These are phyloP conservation scores for Leptographium flavum DNA, from an alignment of 2,329 filamentous ascomycete species.

Conservation along the genomic window DNA sequence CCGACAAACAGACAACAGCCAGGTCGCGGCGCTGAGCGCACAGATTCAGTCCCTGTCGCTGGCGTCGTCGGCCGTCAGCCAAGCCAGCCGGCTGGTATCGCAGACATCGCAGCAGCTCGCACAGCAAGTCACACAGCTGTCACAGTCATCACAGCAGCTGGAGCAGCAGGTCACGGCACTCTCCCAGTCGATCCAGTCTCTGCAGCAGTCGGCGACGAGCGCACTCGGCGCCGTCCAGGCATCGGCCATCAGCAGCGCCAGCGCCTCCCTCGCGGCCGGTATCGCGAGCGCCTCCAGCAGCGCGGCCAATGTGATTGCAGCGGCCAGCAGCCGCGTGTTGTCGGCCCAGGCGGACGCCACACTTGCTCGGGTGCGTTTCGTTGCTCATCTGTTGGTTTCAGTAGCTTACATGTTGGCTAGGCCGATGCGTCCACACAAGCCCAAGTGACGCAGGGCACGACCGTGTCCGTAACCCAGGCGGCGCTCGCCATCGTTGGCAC, in stretches of 20 bases:
- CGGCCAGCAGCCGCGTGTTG: constrained; percentile 15
- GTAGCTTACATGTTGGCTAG: constrained; percentile 2
- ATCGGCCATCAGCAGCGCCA: constrained; percentile 16
- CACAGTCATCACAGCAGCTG: constrained; percentile 18
- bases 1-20: constrained; percentile 13
- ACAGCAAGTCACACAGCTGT: constrained; percentile 15
- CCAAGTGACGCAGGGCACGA: constrained; percentile 21
- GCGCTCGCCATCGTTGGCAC: constrained; percentile 27
- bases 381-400: neutral
- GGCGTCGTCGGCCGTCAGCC: constrained; percentile 15
- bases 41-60: constrained; percentile 18
- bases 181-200: constrained; percentile 13
- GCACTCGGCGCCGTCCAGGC: constrained; percentile 12
- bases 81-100: constrained; percentile 16
- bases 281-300: constrained; percentile 16
- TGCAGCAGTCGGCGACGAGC: constrained; percentile 14
- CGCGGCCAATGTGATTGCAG: constrained; percentile 15
- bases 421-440: constrained; percentile 18
- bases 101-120: constrained; percentile 20
- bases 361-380: constrained; percentile 14
- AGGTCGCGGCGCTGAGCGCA: constrained; percentile 14
- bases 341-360: constrained; percentile 19
- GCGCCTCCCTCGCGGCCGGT: constrained; percentile 12
- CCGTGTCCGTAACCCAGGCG: constrained; percentile 26
- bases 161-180: constrained; percentile 15